Conservation (phyloP, 257 asterid species). For the Solanum habrochaites region DNA sequence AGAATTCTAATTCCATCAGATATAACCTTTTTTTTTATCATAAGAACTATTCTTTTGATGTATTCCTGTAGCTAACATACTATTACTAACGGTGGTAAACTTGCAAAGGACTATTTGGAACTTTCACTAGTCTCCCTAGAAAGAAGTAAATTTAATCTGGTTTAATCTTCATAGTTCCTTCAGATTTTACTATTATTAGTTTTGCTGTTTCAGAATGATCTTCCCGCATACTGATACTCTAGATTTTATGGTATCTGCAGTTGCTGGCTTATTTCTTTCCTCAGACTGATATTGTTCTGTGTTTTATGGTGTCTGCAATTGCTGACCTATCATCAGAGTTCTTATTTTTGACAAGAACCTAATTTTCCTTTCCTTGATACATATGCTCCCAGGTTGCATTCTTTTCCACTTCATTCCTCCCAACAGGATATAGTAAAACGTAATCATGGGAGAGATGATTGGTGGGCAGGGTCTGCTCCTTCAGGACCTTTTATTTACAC, state of each 20-base stretch:
- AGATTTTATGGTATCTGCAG: not conserved
- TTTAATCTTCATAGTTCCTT: not conserved
- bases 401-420: slow-evolving; percentile 85
- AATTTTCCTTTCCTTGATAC: slow-evolving; percentile 4
- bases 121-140: not conserved
- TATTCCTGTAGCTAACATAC: not conserved
- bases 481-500: slow-evolving; percentile 98
- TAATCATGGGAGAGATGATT: slow-evolving; percentile 72
- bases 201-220: not conserved
- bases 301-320: not conserved
- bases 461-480: slow-evolving; percentile 99
- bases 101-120: not conserved
- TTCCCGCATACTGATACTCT: not conserved
- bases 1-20: not conserved
- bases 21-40: not conserved
- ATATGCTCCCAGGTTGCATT: slow-evolving; percentile 62
- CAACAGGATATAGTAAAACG: slow-evolving; percentile 90
- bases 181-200: not conserved
- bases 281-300: not conserved
- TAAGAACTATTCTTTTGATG: not conserved
- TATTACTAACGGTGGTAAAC: not conserved
- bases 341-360: not conserved
- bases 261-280: not conserved
- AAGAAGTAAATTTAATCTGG: not conserved
- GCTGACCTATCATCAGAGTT: not conserved